A percentile compares a stretch with the other conserved stretches of the same genome.
Evolutionary conservation across 495 filamentous ascomycete genomes (phyloP).

Genomic region (Bathelium albidoporum): DNA sequence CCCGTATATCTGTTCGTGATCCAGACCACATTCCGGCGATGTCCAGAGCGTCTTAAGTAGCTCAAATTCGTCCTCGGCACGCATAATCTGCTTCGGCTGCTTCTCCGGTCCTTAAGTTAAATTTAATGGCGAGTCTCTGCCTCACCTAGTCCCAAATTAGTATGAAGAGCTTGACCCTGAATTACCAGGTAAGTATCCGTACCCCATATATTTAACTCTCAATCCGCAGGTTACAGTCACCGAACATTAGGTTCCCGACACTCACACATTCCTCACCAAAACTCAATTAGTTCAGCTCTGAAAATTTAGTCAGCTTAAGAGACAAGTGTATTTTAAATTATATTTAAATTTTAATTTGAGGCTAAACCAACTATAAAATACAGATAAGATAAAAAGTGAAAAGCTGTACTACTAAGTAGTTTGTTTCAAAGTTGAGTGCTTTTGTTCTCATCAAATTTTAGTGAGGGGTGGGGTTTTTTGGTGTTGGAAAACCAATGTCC

Average conservation of each 20-base stretch:
- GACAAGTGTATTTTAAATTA: too few species aligned
- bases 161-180: neutral
- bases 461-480: too few species aligned
- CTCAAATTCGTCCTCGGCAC: slow-evolving; percentile 10
- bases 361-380: too few species aligned
- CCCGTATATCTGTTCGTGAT: slow-evolving; percentile 1
- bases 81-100: slow-evolving; percentile 9
- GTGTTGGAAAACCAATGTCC: too few species aligned
- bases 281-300: too few species aligned
- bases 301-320: too few species aligned
- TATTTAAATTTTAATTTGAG: too few species aligned
- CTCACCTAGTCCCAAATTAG: neutral
- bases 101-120: neutral
- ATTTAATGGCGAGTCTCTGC: slow-evolving; percentile 4
- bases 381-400: too few species aligned
- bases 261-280: too few species aligned
- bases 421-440: too few species aligned
- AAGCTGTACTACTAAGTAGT: too few species aligned
- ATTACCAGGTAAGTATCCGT: neutral
- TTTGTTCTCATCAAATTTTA: too few species aligned
- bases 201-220: slow-evolving; percentile 3
- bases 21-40: slow-evolving; percentile 1
- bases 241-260: neutral
- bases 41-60: slow-evolving; percentile 7
- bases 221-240: neutral